Conservation (phyloP, 768 basidiomycete genomes). For the Galerina marginata region DNA sequence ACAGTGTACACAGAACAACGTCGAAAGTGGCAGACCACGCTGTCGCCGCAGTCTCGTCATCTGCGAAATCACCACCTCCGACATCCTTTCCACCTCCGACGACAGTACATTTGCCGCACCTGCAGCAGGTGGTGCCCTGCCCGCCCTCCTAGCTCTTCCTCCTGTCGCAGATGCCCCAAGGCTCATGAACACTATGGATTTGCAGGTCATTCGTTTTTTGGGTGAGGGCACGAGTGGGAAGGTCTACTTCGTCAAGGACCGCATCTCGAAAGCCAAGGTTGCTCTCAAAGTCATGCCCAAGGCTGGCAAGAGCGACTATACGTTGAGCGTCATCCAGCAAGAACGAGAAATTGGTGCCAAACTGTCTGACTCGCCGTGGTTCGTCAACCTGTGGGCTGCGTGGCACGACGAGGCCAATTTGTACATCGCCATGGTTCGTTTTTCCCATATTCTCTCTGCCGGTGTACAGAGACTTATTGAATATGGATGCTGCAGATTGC, state of each 20-base stretch:
- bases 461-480: neutral
- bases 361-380: constrained; percentile 28
- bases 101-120: neutral
- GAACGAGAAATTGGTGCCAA: constrained; percentile 26
- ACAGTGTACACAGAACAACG: constrained; percentile 4
- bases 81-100: constrained; percentile 2
- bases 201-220: constrained; percentile 30
- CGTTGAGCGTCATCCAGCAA: constrained; percentile 19
- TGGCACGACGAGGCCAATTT: constrained; percentile 30
- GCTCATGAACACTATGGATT: constrained; percentile 19
- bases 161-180: constrained; percentile 3
- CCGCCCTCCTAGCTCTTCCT: neutral
- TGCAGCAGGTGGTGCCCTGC: neutral
- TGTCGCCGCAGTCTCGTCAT: constrained; percentile 16
- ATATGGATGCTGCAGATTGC: constrained; percentile 22
- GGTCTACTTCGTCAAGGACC: constrained; percentile 33
- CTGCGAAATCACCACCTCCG: constrained; percentile 8
- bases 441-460: neutral
- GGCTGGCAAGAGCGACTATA: constrained; percentile 17
- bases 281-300: constrained; percentile 38
- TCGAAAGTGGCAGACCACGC: constrained; percentile 9
- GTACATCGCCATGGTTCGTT: constrained; percentile 30
- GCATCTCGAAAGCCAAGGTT: constrained; percentile 22
- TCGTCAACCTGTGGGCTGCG: constrained; percentile 25
- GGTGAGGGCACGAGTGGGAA: constrained; percentile 33